Percentiles rank a stretch among this genome's conserved stretches.
Conservation (phyloP, 2,329 filamentous ascomycete genomes). For the Epichloe festucae region DNA sequence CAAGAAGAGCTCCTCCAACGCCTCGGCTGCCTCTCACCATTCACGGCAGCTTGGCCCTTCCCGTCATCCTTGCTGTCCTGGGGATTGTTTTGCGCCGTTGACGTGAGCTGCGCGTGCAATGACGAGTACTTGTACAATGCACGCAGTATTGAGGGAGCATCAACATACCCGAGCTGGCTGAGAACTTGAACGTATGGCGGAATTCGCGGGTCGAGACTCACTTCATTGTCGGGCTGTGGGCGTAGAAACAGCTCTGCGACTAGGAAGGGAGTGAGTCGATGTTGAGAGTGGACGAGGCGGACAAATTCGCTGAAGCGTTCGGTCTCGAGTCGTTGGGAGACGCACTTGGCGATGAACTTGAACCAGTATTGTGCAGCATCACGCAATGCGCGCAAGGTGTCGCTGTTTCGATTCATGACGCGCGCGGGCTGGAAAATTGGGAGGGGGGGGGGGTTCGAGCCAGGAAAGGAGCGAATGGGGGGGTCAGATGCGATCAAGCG, state of each 20-base stretch:
- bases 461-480: background rate
- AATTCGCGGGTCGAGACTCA: conserved; percentile 45
- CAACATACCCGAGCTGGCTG: conserved; percentile 35
- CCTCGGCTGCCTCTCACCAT: conserved; percentile 12
- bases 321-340: conserved; percentile 36
- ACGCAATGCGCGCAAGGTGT: conserved; percentile 13
- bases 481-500: conserved; percentile 1
- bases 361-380: conserved; percentile 31
- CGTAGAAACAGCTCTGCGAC: conserved; percentile 47
- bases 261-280: conserved; percentile 36
- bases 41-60: conserved; percentile 4
- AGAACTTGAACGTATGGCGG: conserved; percentile 46
- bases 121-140: conserved; percentile 46
- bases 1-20: conserved; percentile 46
- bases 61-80: conserved; percentile 1
- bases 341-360: conserved; percentile 36
- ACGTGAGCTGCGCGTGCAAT: conserved; percentile 22
- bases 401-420: conserved; percentile 15
- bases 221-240: conserved; percentile 33
- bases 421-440: background rate
- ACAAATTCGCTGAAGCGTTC: conserved; percentile 41
- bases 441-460: background rate
- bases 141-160: conserved; percentile 40
- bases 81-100: conserved; percentile 1
- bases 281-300: conserved; percentile 33